These are phyloP conservation scores for Trichoderma cornu-damae DNA, from an alignment of 2,329 filamentous ascomycete species.

Conservation along the genomic window DNA sequence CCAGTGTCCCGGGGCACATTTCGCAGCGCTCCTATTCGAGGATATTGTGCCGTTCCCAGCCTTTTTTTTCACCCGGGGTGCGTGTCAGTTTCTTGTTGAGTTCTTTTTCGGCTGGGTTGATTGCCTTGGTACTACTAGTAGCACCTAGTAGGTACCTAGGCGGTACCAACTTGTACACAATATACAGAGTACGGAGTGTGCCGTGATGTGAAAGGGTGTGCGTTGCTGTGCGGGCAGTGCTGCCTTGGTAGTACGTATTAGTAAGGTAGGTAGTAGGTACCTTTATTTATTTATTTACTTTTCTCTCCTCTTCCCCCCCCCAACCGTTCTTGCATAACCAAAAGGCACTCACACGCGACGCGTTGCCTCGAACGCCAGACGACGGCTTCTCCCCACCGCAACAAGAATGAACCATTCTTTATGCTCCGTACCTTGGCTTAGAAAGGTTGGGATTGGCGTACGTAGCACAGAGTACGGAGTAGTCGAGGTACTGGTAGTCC, in stretches of 20 bases:
- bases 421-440: no score
- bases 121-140: no score
- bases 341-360: slow-evolving; percentile 16
- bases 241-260: no score
- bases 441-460: background rate
- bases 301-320: background rate
- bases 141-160: no score
- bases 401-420: background rate
- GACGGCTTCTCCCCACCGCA: background rate
- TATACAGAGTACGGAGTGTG: background rate
- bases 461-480: no score
- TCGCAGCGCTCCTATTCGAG: slow-evolving; percentile 19
- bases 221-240: no score
- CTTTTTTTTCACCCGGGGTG: background rate
- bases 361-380: slow-evolving; percentile 8
- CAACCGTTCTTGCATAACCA: slow-evolving; percentile 6
- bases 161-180: no score
- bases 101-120: background rate
- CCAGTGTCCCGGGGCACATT: slow-evolving; percentile 14
- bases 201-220: no score
- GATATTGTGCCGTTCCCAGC: slow-evolving; percentile 1
- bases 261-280: background rate
- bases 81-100: background rate
- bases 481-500: no score
- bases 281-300: background rate